Base-by-base conservation (phyloP, 2,329 filamentous ascomycete species). In the Teratosphaeria gauchensis region DNA sequence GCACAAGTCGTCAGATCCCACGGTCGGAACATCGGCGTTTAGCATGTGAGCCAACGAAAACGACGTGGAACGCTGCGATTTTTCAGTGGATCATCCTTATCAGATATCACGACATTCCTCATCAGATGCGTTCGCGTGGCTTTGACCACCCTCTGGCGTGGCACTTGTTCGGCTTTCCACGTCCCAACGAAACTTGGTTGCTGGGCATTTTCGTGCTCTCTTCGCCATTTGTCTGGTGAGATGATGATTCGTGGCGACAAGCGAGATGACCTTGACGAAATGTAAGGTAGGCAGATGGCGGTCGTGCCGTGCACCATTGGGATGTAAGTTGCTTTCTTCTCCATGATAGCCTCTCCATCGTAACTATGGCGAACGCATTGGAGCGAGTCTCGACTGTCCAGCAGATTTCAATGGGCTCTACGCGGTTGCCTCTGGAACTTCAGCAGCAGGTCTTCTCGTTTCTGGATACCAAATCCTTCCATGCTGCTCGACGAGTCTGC, bases 391-490 rank as follows among this genome's bases (percentile, higher is more conserved):
- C 46, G 33, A 62, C 58, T 7, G 58, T 62, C 33, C 56, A 60
- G 19, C 60, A 60, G 56, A 53, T 28, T 28, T 52, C 46, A 14
- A 60, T 60, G 60, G 60, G 52, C 16, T 64, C 66, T 5, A 67
- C 66, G 11, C 59, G 61, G 54, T 63, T 72, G 4, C 70, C 69
- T 38, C 59, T 71, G 12, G 70, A 72, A 57, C 61, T 72, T 35
- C 70, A 70, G 55, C 70, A 72, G 61, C 69, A 70, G 28, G 60
- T 71, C 56, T 72, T 69, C 63, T 58, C 63, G 30, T 66, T 62
- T 59, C 66, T 72, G 51, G 69, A 72, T 51, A 61, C 68, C 7
- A 63, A 60, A 51, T 69, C 69, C 2, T 72, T 72, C 62, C 66
- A 67, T 56, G 60, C 65, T 6, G 66, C 68, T 1, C 61, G 69